Evolutionary conservation across 148 eudicot genomes (phyloP).

Genomic region (Arbutus unedo): DNA sequence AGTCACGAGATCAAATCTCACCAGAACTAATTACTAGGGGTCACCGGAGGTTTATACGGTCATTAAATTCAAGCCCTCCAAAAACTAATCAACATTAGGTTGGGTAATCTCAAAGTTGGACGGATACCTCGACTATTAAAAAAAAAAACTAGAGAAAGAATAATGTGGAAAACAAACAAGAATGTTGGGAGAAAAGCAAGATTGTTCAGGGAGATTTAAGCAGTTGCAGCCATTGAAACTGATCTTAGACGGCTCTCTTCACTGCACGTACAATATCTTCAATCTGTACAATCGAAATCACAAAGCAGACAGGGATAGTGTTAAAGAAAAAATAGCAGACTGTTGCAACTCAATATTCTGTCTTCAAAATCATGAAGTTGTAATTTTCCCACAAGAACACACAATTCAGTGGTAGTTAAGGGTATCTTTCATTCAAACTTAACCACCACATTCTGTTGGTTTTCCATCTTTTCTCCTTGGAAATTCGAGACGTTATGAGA

Average conservation of each 20-base stretch:
- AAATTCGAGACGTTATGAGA: not conserved
- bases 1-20: too few species aligned
- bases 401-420: not conserved
- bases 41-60: too few species aligned
- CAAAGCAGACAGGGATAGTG: not conserved
- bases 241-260: conserved; percentile 74
- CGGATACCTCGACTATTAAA: not conserved
- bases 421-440: not conserved
- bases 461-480: not conserved
- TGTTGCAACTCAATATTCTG: not conserved
- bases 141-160: not conserved
- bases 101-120: too few species aligned
- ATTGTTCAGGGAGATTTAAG: conserved; percentile 20
- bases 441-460: not conserved
- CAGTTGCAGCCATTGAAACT: conserved; percentile 64
- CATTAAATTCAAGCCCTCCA: too few species aligned
- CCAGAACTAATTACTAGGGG: too few species aligned
- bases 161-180: not conserved
- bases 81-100: too few species aligned
- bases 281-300: conserved; percentile 39
- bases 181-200: not conserved
- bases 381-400: not conserved
- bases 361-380: not conserved
- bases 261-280: conserved; percentile 93
- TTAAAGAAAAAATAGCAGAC: not conserved